Evolutionary conservation across 805 yeast species (phyloP).

Genomic region (Alloascoidea hylecoeti): DNA sequence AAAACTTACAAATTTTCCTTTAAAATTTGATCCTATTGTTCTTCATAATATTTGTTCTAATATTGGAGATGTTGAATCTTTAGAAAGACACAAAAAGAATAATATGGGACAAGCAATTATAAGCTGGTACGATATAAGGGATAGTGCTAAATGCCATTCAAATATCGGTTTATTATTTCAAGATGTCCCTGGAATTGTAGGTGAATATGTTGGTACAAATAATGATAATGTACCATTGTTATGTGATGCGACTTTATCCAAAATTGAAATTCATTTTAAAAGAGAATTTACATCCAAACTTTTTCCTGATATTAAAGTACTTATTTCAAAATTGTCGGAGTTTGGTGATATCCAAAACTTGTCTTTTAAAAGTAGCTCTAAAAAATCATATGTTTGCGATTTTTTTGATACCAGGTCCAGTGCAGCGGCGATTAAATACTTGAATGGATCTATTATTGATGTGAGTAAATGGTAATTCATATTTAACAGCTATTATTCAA

Average conservation of each 20-base stretch:
- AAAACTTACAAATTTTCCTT: constrained; percentile 17
- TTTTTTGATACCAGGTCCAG: constrained; percentile 22
- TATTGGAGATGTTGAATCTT: constrained; percentile 2
- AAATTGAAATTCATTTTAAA: not conserved
- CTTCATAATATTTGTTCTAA: not conserved
- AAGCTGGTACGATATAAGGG: not conserved
- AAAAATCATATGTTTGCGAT: constrained; percentile 14
- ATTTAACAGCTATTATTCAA: constrained; percentile 6
- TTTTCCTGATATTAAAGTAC: not conserved
- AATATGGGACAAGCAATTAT: constrained; percentile 2
- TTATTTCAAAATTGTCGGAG: constrained; percentile 8
- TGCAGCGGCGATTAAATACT: constrained; percentile 13
- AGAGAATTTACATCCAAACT: not conserved
- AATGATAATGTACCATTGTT: not conserved
- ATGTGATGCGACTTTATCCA: not conserved
- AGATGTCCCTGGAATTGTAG: not conserved
- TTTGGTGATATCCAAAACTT: constrained; percentile 12
- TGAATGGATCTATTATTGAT: constrained; percentile 12
- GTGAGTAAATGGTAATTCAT: constrained; percentile 7
- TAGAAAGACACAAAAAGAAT: not conserved
- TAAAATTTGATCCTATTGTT: constrained; percentile 17
- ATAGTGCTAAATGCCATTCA: not conserved
- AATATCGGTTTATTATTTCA: not conserved
- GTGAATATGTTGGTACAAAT: not conserved
- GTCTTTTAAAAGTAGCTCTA: constrained; percentile 6